These are phyloP conservation scores for Fagus sylvatica DNA, from an alignment of 306 rosid genomes.

Conservation along the genomic window DNA sequence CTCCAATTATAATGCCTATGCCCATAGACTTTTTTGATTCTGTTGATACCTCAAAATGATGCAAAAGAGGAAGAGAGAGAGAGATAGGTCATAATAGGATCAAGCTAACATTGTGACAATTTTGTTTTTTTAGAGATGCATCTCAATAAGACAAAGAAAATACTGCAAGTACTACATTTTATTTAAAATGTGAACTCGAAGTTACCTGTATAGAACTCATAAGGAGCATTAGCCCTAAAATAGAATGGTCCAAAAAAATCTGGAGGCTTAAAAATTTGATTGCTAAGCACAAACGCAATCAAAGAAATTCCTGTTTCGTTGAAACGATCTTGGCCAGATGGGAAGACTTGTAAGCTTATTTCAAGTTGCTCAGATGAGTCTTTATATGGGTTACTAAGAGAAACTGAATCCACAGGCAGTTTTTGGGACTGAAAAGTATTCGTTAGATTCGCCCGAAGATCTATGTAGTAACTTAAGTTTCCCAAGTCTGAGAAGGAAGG, in stretches of 20 bases:
- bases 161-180: neutral
- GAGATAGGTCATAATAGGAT: neutral
- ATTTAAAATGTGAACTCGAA: constrained; percentile 1
- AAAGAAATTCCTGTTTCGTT: constrained; percentile 35
- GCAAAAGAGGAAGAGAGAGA: constrained; percentile 9
- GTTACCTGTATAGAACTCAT: constrained; percentile 39
- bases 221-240: constrained; percentile 13
- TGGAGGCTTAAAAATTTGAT: constrained; percentile 49
- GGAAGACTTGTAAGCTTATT: constrained; percentile 48
- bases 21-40: constrained; percentile 34
- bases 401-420: constrained; percentile 50
- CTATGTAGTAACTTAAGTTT: constrained; percentile 20
- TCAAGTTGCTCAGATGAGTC: constrained; percentile 31
- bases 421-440: neutral
- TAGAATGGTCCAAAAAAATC: constrained; percentile 47
- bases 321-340: constrained; percentile 43
- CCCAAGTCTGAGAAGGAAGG: constrained; percentile 50
- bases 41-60: constrained; percentile 5
- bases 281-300: constrained; percentile 48
- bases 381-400: constrained; percentile 35
- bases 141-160: neutral
- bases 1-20: constrained; percentile 56
- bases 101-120: neutral
- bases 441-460: constrained; percentile 31
- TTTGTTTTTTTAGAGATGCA: neutral